Evolutionary conservation across 2,329 filamentous ascomycete genomes (phyloP), one percentile per base, ranked within the genome.

Genomic region (Neospermospora avenae): DNA sequence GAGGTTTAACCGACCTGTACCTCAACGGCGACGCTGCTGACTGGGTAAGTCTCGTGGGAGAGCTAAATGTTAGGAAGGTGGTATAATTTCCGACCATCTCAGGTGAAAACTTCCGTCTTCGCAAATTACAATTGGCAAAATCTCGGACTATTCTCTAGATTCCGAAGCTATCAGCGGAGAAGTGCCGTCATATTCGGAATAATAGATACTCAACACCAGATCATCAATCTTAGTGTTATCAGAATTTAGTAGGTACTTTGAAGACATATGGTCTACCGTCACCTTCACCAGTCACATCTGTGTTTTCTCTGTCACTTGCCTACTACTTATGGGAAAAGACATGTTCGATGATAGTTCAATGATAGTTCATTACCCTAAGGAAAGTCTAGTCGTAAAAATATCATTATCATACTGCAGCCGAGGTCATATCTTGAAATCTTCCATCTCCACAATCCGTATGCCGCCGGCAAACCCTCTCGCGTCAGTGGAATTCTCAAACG

Each of bases 381-480:
- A 55, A 42, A 42, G 8, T 44, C n/a, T 55, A 34, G 28, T 49
- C 34, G 35, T 39, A 18, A 48, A n/a, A 49, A 28, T 31, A 49
- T 57, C 20, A 48, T 57, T 44, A 20, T 49, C 11, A 49, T 46
- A 25, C 14, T 35, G 45, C 14, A 37, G 44, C 55, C 31, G 44
- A 41, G 22, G 8, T 57, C 42, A 57, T 41, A 57, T 48, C 55
- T 57, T 57, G 34, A 57, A 41, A 39, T 57, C 44, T 28, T 57
- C 55, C 55, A 57, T 57, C 42, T 49, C 42, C n/a, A 57, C 55
- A 48, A 57, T 48, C 18, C 55, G 55, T 37, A 57, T 57, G 2
- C 55, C 55, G 5, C 55, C 55, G 28, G 42, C 48, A 22, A 57
- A 57, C 2, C 55, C 55, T 16, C 55, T 24, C 34, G 31, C n/a